Conservation (phyloP, 306 rosid species). For the Lathyrus tuberosus region DNA sequence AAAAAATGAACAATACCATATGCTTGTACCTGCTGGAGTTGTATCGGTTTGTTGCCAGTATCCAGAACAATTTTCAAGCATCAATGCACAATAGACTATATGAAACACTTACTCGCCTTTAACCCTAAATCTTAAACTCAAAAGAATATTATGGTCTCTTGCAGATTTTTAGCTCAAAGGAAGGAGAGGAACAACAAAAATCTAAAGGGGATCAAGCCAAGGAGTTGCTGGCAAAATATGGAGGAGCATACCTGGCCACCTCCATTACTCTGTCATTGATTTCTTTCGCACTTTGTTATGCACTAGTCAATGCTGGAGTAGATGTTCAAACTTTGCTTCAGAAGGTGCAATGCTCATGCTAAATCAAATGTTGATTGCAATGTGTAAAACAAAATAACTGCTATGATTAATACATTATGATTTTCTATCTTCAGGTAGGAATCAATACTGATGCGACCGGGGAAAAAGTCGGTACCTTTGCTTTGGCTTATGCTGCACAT, state of each 20-base stretch:
- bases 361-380: conserved; percentile 14
- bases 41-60: too few species aligned
- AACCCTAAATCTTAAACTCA: neutral
- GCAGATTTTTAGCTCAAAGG: conserved; percentile 89
- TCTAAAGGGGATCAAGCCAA: conserved; percentile 89
- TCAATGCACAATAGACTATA: neutral
- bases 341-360: conserved; percentile 54
- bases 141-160: conserved; percentile 15
- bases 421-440: conserved; percentile 64
- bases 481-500: conserved; percentile 96
- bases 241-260: conserved; percentile 90
- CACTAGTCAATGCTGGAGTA: conserved; percentile 65
- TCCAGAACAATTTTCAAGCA: too few species aligned
- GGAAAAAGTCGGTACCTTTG: conserved; percentile 91
- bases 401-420: neutral
- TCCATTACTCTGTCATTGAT: conserved; percentile 82
- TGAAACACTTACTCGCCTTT: neutral
- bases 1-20: neutral
- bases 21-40: too few species aligned
- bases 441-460: conserved; percentile 63
- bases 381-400: conserved; percentile 15
- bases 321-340: conserved; percentile 81
- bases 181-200: conserved; percentile 60
- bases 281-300: conserved; percentile 76
- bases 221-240: conserved; percentile 87